Evolutionary conservation across 164 flowering plant genomes (phyloP).

Genomic region (Stephania cephalantha): DNA sequence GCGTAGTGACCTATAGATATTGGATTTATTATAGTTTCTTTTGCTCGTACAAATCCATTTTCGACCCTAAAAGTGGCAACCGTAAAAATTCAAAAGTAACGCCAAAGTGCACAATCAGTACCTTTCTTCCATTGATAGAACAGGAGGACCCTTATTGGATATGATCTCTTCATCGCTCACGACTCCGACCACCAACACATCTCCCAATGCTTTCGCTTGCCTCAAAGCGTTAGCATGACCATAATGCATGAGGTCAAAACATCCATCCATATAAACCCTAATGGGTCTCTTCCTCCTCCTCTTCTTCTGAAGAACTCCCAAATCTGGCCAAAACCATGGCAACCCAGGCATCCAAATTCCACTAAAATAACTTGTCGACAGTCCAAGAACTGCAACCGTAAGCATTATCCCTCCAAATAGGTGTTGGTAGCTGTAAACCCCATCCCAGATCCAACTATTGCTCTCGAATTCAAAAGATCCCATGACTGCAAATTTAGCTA

Average conservation of each 20-base stretch:
- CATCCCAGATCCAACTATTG: slow-evolving; percentile 72
- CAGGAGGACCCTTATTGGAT: slow-evolving; percentile 86
- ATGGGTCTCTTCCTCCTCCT: slow-evolving; percentile 49
- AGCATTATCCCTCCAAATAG: slow-evolving; percentile 79
- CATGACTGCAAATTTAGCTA: slow-evolving; percentile 3
- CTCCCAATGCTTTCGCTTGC: slow-evolving; percentile 84
- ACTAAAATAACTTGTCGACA: slow-evolving; percentile 69
- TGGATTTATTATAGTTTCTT: background rate
- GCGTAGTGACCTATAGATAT: background rate
- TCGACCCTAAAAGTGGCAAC: background rate
- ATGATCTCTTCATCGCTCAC: slow-evolving; percentile 84
- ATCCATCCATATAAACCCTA: slow-evolving; percentile 91
- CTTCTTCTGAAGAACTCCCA: slow-evolving; percentile 52
- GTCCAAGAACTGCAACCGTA: slow-evolving; percentile 71
- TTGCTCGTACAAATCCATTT: background rate
- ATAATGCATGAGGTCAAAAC: slow-evolving; percentile 92
- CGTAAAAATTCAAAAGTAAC: background rate
- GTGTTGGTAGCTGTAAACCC: slow-evolving; percentile 53
- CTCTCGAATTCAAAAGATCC: slow-evolving; percentile 55
- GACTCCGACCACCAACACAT: slow-evolving; percentile 81
- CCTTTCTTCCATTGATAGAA: slow-evolving; percentile 85
- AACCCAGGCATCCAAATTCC: slow-evolving; percentile 49
- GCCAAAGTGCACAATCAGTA: slow-evolving; percentile 14
- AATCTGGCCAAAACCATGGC: slow-evolving; percentile 48
- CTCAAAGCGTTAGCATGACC: slow-evolving; percentile 91